Evolutionary conservation across 495 filamentous ascomycete species (phyloP), one percentile per base, ranked within the genome.

Genomic region (Penicillium cinerascens): DNA sequence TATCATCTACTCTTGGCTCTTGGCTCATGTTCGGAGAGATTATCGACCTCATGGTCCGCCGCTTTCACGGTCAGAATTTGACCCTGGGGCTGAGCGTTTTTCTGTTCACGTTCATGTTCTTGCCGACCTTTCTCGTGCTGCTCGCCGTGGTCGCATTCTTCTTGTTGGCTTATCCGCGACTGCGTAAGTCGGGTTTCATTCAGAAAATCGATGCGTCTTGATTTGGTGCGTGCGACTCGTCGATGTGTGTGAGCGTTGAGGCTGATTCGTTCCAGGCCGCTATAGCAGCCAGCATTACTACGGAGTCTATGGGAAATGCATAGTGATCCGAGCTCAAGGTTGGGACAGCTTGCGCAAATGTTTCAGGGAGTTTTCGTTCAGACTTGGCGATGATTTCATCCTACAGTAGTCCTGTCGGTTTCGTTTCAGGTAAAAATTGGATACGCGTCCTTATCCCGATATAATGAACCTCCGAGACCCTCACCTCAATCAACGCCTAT

Each of bases 51-150:
- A 71, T 75, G 67, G 63, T 63, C 10, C 67, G 65, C 27, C 66
- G 60, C 23, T 50, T 69, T 25, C 63, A 52, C 40, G 64, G 61
- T 26, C 65, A 69, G 15, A 64, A 60, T 45, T 41, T 63, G 39
- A 64, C 67, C 49, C 56, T 75, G 16, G 70, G 72, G 16, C 44
- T 75, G 44, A 73, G 69, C 36, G 11, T 71, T 1, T 48, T 75
- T 23, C 61, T 75, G 7, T 75, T 75, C 35, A 64, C 60, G 7
- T 75, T 73, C 40, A 69, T 70, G 61, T 78, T 73, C 16, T 35
- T 75, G 7, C 72, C 72, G 0, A 75, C 72, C 1, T 58, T 75
- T 23, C 52, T 75, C 8, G 56, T 75, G 11, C 49, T 75, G 0
- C 38, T 71, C 9, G 70, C 67, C 0, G 72, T 75, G 2, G 54